Evolutionary conservation across 2,329 filamentous ascomycete genomes (phyloP).

Genomic region (Monosporascus sp.): DNA sequence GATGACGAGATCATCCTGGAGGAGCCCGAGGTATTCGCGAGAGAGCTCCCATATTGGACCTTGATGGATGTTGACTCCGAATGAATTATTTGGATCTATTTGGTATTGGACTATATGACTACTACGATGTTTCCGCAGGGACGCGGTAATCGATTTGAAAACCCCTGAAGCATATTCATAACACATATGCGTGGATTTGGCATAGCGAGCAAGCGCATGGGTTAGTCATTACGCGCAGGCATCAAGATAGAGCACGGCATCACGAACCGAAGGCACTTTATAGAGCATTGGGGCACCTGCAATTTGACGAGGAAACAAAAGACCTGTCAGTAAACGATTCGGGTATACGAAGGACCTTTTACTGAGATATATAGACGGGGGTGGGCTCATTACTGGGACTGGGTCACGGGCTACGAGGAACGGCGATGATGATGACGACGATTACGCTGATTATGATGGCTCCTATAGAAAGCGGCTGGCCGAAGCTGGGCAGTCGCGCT

Average conservation of each 20-base stretch:
- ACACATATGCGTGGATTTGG: neutral
- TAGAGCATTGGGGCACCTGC: neutral
- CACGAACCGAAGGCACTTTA: neutral
- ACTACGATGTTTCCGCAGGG: neutral
- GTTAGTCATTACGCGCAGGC: neutral
- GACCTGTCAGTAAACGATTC: no score
- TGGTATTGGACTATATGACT: constrained; percentile 3
- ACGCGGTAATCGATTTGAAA: neutral
- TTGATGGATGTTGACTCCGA: constrained; percentile 29
- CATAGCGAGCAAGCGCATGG: neutral
- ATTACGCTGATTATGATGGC: no score
- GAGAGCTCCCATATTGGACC: constrained; percentile 27
- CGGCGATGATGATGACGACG: no score
- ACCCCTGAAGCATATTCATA: neutral
- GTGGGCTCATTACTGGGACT: no score
- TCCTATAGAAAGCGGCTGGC: no score
- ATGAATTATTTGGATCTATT: constrained; percentile 8
- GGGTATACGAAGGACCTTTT: no score
- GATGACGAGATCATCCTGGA: constrained; percentile 27
- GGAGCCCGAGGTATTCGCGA: constrained; percentile 22
- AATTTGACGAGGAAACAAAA: neutral
- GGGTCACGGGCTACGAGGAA: no score
- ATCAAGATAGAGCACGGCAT: neutral
- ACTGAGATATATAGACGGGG: no score
- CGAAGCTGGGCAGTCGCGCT: no score